phyloP scores from a whole-genome alignment of 495 filamentous ascomycete genomes.

The Amphirosellinia nigrospora region DNA sequence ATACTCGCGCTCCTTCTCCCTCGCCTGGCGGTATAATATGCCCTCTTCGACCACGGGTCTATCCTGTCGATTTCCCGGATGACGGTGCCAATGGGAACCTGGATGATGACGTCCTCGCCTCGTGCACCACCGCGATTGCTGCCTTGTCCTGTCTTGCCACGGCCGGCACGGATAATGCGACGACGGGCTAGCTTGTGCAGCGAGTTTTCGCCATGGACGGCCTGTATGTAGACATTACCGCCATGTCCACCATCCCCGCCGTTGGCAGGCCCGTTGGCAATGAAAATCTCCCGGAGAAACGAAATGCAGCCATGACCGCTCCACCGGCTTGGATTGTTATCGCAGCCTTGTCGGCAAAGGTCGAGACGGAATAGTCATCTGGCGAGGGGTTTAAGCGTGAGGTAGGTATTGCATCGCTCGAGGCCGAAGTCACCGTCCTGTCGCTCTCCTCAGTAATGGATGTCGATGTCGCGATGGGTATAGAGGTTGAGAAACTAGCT shows the following conservation, averaged over 20 bases:
- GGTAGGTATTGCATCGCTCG: slow-evolving; percentile 41
- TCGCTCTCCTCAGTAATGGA: slow-evolving; percentile 37
- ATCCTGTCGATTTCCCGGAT: slow-evolving; percentile 78
- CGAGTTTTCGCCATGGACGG: slow-evolving; percentile 85
- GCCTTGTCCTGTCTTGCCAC: slow-evolving; percentile 85
- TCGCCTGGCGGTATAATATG: slow-evolving; percentile 40
- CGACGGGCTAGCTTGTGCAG: slow-evolving; percentile 88
- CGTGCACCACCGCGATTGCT: slow-evolving; percentile 78
- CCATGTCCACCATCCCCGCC: slow-evolving; percentile 93
- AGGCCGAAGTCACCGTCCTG: slow-evolving; percentile 37
- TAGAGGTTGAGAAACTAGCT: slow-evolving; percentile 32
- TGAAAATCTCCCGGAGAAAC: slow-evolving; percentile 87
- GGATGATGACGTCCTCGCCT: slow-evolving; percentile 85
- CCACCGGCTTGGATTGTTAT: slow-evolving; percentile 75
- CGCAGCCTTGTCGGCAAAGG: slow-evolving; percentile 85
- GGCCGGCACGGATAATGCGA: slow-evolving; percentile 74
- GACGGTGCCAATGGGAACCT: slow-evolving; percentile 92
- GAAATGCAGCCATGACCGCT: slow-evolving; percentile 91
- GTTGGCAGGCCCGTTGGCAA: slow-evolving; percentile 90
- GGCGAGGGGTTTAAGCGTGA: slow-evolving; percentile 78
- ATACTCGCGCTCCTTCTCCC: slow-evolving; percentile 41
- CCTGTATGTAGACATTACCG: slow-evolving; percentile 93
- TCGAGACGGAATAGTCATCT: slow-evolving; percentile 78
- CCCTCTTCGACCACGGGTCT: slow-evolving; percentile 77
- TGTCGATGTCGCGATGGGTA: slow-evolving; percentile 34